A percentile compares a stretch with the other conserved stretches of the same genome.
These are phyloP conservation scores for Acacia pycnantha DNA, from an alignment of 331 rosid genomes.

Conservation along the genomic window DNA sequence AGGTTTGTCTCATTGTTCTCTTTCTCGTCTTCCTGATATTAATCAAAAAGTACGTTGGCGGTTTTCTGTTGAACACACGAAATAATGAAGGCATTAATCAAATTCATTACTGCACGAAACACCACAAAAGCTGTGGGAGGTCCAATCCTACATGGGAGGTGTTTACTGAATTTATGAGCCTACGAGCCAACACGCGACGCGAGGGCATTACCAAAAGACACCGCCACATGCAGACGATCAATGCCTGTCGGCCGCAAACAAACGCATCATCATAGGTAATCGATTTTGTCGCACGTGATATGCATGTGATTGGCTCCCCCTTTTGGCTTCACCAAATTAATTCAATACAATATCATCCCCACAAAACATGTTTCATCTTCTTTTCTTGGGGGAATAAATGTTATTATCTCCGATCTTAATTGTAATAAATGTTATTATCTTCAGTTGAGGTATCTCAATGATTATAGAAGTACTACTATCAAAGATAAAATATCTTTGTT, in stretches of 20 bases:
- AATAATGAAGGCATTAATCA: not conserved
- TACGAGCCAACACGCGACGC: not conserved
- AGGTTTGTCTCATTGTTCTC: too few species aligned
- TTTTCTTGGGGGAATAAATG: not conserved
- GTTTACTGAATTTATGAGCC: not conserved
- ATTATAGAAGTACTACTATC: too few species aligned
- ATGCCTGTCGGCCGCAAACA: constrained; percentile 40
- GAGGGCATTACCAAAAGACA: not conserved
- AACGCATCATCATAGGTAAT: not conserved
- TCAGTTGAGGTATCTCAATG: too few species aligned
- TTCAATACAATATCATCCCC: not conserved
- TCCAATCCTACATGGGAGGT: not conserved
- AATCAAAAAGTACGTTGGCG: not conserved
- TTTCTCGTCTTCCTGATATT: too few species aligned
- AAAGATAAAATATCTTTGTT: not conserved
- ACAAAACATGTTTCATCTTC: not conserved
- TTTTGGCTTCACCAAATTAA: not conserved
- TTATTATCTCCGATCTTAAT: too few species aligned
- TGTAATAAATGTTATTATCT: too few species aligned
- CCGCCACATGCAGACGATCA: constrained; percentile 31
- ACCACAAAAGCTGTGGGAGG: not conserved
- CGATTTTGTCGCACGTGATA: constrained; percentile 30
- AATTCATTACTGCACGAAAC: not conserved
- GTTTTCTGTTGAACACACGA: not conserved
- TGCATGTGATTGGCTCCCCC: constrained; percentile 26